These are phyloP conservation scores for Ceratobasidium sp. DNA, from an alignment of 1,284 basidiomycete species.

Conservation along the genomic window DNA sequence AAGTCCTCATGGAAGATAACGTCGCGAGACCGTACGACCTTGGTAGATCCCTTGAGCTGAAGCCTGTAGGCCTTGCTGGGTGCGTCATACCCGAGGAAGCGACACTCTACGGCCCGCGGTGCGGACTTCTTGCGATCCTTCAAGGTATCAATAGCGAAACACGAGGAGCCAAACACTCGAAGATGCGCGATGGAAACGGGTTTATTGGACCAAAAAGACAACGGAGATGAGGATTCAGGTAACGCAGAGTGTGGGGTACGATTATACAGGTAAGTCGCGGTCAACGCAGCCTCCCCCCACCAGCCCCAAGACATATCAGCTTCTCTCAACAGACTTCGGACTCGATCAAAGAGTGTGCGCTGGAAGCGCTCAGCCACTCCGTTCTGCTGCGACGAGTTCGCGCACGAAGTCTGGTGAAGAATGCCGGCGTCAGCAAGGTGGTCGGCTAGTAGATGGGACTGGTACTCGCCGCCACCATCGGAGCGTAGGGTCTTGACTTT, in stretches of 20 bases:
- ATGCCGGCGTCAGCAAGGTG: conserved; percentile 51
- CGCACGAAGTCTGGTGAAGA: conserved; percentile 49
- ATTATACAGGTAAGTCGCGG: conserved; percentile 29
- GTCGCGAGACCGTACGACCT: conserved; percentile 25
- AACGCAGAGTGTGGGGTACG: conserved; percentile 9
- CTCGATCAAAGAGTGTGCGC: conserved; percentile 52
- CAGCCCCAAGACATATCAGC: conserved; percentile 45
- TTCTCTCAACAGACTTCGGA: conserved; percentile 46
- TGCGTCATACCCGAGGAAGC: conserved; percentile 27
- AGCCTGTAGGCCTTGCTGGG: conserved; percentile 23
- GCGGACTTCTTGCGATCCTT: conserved; percentile 19
- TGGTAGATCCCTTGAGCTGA: background rate
- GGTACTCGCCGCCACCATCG: conserved; percentile 57
- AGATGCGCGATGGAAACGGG: conserved; percentile 18
- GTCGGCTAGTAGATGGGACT: conserved; percentile 38
- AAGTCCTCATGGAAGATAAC: conserved; percentile 41
- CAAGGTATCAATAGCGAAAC: conserved; percentile 9
- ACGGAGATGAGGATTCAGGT: background rate
- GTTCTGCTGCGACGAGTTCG: conserved; percentile 53
- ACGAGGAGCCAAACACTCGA: conserved; percentile 15
- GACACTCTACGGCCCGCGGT: background rate
- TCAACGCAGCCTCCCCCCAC: conserved; percentile 47
- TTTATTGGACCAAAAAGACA: background rate
- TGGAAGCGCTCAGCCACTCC: conserved; percentile 55
- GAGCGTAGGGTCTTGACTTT: conserved; percentile 52